Percentiles rank a stretch among this genome's conserved stretches.
Evolutionary conservation across 1,284 basidiomycete species (phyloP).

Genomic region (Leccinum subrobustum): DNA sequence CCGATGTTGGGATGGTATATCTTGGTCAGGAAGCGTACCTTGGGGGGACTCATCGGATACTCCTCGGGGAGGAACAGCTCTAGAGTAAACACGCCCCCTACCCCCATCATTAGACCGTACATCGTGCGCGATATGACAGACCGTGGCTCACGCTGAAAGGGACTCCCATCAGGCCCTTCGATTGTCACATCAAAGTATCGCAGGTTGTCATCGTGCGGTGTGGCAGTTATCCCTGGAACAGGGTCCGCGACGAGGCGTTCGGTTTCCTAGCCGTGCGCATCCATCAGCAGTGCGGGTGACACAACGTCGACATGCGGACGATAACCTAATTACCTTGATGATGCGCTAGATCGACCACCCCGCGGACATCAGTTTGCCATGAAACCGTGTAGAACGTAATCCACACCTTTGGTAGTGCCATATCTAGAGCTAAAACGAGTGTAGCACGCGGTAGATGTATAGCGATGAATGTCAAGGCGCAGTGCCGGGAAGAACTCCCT

Average conservation of each 20-base stretch:
- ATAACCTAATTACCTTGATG: slow-evolving; percentile 46
- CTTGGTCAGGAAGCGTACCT: slow-evolving; percentile 98
- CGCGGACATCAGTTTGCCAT: slow-evolving; percentile 14
- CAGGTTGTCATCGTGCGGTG: slow-evolving; percentile 96
- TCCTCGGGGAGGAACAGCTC: slow-evolving; percentile 98
- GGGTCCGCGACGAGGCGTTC: slow-evolving; percentile 95
- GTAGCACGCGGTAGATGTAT: slow-evolving; percentile 17
- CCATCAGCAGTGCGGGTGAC: slow-evolving; percentile 21
- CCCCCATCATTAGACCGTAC: slow-evolving; percentile 5
- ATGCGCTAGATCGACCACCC: slow-evolving; percentile 43
- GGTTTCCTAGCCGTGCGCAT: slow-evolving; percentile 71
- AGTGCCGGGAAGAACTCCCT: neutral
- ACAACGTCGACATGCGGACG: slow-evolving; percentile 15
- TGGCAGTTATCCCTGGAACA: slow-evolving; percentile 91
- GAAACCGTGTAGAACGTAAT: neutral
- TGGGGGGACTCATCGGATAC: slow-evolving; percentile 99
- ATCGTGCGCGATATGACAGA: neutral
- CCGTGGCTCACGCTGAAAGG: slow-evolving; percentile 80
- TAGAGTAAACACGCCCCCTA: slow-evolving; percentile 91
- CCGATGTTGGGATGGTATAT: slow-evolving; percentile 99
- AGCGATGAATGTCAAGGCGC: slow-evolving; percentile 11
- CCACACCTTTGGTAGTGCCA: slow-evolving; percentile 33
- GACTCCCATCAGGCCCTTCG: slow-evolving; percentile 89
- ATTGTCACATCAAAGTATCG: slow-evolving; percentile 99
- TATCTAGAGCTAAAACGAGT: slow-evolving; percentile 19